Percentiles rank a stretch among this genome's conserved stretches.
phyloP scores from a whole-genome alignment of 495 filamentous ascomycete genomes.

The Talaromyces liani region DNA sequence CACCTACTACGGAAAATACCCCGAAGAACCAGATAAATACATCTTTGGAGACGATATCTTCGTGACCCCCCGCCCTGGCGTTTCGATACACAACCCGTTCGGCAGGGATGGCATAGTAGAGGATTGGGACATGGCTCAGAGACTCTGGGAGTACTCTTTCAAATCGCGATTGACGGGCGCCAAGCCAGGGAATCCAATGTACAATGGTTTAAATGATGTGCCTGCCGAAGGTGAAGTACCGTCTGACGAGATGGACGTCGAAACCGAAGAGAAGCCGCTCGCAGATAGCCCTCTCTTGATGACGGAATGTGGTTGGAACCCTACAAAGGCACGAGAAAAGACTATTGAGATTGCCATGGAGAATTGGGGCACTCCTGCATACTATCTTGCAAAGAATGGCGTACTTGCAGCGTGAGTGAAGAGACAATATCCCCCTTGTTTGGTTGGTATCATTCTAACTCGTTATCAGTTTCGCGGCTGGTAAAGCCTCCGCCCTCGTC shows the following conservation, averaged over 20 bases:
- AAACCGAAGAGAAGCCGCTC: slow-evolving; percentile 68
- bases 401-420: slow-evolving; percentile 54
- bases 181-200: slow-evolving; percentile 53
- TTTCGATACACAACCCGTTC: slow-evolving; percentile 87
- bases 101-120: slow-evolving; percentile 83
- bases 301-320: slow-evolving; percentile 92
- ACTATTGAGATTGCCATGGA: slow-evolving; percentile 93
- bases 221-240: slow-evolving; percentile 49
- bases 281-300: slow-evolving; percentile 86
- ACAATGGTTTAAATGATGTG: slow-evolving; percentile 70
- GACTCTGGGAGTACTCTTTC: slow-evolving; percentile 83
- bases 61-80: slow-evolving; percentile 61
- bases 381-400: slow-evolving; percentile 72
- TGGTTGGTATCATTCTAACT: background rate
- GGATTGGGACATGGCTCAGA: slow-evolving; percentile 90
- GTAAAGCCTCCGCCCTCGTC: slow-evolving; percentile 86
- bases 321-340: slow-evolving; percentile 78
- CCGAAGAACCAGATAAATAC: slow-evolving; percentile 46
- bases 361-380: slow-evolving; percentile 87
- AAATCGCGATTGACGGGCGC: slow-evolving; percentile 67
- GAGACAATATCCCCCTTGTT: background rate
- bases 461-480: slow-evolving; percentile 66
- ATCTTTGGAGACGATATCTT: slow-evolving; percentile 85
- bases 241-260: slow-evolving; percentile 61
- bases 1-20: slow-evolving; percentile 69